Evolutionary conservation across 768 basidiomycete genomes (phyloP), one percentile per base, ranked within the genome.

Genomic region (Trametes coccinea): DNA sequence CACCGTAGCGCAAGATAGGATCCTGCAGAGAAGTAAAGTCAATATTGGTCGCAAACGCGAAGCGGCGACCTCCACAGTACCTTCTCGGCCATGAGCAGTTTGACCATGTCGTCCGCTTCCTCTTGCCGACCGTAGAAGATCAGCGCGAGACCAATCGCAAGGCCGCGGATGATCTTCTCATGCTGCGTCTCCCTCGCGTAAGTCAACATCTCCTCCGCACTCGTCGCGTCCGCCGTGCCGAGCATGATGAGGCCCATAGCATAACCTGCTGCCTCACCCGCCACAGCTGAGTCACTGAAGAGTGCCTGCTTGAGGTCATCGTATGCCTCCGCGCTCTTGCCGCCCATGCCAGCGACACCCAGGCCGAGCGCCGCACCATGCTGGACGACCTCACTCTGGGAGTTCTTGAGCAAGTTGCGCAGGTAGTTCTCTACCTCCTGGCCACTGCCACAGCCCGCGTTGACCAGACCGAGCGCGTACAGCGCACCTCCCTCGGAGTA

Each of bases 191-290:
- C 97, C 57, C 90, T 85, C 31, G 97, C 95, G 70, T 99, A 99
- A 54, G 89, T 84, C 59, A 98, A 79, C 96, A 98, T 98, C 77
- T 99, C 97, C 31, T 92, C 88, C 39, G 94, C 85, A 56, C 87
- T 85, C 40, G 85, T 87, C 31, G 81, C 79, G 45, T 87, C 87
- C 14, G 86, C 95, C 2, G 93, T 95, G n/a, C 95, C 97, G 5
- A 99, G 83, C 95, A 98, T 98, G 71, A 98, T 85, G 55, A 99
- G 80, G 34, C 97, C 97, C 95, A 99, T 98, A 1, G 95, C 91
- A 74, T 93, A 98, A 13, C 97, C 97, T 43, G 94, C 85, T 5
- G 92, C 95, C 76, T 98, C 97, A 13, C 97, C 95, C 8, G 95
- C 93, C 37, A 98, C 87, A 37, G 97, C 97, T 9, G 93, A 95